Percentiles rank a stretch among this genome's conserved stretches.
phyloP scores from a whole-genome alignment of 2,329 filamentous ascomycete genomes.

The Xylariaceae sp. region DNA sequence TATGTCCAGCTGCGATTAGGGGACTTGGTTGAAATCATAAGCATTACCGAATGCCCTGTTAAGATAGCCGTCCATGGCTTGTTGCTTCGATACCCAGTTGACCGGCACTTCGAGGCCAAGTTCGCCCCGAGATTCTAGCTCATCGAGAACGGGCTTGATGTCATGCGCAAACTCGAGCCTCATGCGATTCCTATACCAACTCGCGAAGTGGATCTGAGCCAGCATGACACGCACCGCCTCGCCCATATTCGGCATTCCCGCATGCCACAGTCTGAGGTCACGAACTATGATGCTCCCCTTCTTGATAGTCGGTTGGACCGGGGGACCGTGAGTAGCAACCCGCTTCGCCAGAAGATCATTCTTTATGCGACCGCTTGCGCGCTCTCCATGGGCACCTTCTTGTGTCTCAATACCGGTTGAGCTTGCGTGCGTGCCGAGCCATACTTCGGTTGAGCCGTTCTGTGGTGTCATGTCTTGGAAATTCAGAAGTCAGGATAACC shows the following conservation, averaged over 20 bases:
- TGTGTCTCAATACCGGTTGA: conserved; percentile 37
- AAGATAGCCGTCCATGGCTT: conserved; percentile 46
- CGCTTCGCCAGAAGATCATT: conserved; percentile 39
- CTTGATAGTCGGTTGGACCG: conserved; percentile 47
- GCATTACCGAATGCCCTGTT: conserved; percentile 57
- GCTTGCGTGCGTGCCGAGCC: conserved; percentile 51
- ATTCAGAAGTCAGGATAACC: neutral
- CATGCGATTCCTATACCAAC: conserved; percentile 57
- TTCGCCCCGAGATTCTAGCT: conserved; percentile 29
- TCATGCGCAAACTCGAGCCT: conserved; percentile 50
- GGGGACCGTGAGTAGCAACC: conserved; percentile 35
- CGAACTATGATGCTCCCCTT: conserved; percentile 56
- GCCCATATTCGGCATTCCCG: conserved; percentile 56
- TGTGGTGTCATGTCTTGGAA: conserved; percentile 40
- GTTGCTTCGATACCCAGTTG: conserved; percentile 43
- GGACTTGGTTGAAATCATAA: conserved; percentile 55
- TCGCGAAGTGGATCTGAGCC: conserved; percentile 57
- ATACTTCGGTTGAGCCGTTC: conserved; percentile 57
- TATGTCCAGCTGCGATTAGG: conserved; percentile 6
- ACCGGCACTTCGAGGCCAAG: conserved; percentile 47
- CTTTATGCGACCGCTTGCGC: conserved; percentile 49
- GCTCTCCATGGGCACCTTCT: conserved; percentile 47
- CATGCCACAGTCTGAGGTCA: conserved; percentile 60
- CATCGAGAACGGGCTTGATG: conserved; percentile 43
- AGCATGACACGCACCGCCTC: conserved; percentile 52